phyloP scores from a whole-genome alignment of 805 yeast genomes.

The Metschnikowia hibisci region DNA sequence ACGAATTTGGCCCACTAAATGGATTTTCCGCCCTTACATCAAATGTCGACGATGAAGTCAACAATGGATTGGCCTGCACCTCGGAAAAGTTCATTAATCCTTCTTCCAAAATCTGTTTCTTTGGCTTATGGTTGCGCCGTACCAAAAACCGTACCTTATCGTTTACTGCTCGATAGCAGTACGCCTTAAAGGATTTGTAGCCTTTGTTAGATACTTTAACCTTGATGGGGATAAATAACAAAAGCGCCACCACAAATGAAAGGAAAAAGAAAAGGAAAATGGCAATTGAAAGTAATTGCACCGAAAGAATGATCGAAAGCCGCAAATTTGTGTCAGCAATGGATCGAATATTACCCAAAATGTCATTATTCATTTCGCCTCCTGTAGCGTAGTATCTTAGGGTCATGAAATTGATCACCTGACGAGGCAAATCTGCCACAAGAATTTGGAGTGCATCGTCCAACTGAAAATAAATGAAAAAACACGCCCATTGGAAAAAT shows the following conservation, averaged over 20 bases:
- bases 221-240: conserved; percentile 50
- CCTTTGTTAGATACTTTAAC: conserved; percentile 37
- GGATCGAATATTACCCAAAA: conserved; percentile 43
- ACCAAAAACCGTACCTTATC: conserved; percentile 53
- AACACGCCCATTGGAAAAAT: conserved; percentile 62
- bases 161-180: conserved; percentile 58
- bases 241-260: conserved; percentile 51
- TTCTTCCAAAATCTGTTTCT: conserved; percentile 28
- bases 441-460: conserved; percentile 59
- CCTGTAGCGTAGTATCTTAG: conserved; percentile 48
- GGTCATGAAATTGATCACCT: conserved; percentile 76
- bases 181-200: conserved; percentile 50
- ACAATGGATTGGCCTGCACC: conserved; percentile 27
- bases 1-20: background rate
- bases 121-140: conserved; percentile 36
- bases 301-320: conserved; percentile 68
- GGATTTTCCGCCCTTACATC: conserved; percentile 4
- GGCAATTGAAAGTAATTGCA: conserved; percentile 71
- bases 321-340: conserved; percentile 59
- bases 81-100: conserved; percentile 25
- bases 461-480: conserved; percentile 60
- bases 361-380: conserved; percentile 42
- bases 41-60: conserved; percentile 17
- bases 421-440: conserved; percentile 84
- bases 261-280: conserved; percentile 70